Evolutionary conservation across 2,329 filamentous ascomycete genomes (phyloP).

Genomic region (Ophiostoma novo-ulmi): DNA sequence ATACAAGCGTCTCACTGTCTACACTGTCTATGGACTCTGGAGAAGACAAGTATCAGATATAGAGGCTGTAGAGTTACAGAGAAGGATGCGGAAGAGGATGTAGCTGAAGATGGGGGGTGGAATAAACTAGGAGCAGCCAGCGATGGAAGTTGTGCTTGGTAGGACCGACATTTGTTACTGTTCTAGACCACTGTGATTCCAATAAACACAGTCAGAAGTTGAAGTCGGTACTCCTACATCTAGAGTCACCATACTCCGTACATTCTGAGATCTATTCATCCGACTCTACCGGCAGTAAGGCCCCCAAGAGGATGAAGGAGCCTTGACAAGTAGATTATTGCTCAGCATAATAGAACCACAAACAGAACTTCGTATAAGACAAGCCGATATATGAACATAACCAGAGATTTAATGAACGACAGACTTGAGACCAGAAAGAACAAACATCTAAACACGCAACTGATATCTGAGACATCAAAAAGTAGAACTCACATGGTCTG

Average conservation of each 20-base stretch:
- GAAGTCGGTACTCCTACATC: not conserved
- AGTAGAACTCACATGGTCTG: too few species aligned
- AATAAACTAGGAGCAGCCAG: too few species aligned
- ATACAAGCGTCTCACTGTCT: not conserved
- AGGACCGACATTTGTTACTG: not conserved
- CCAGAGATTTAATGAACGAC: not conserved
- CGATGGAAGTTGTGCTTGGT: not conserved
- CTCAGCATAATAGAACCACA: not conserved
- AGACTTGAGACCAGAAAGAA: not conserved
- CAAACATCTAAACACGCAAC: not conserved
- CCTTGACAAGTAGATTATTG: not conserved
- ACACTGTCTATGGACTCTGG: not conserved
- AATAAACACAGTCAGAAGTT: too few species aligned
- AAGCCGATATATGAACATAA: not conserved
- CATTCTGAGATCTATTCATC: not conserved
- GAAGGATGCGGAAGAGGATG: not conserved
- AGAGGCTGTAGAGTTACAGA: not conserved
- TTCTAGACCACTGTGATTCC: not conserved
- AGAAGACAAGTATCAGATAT: too few species aligned
- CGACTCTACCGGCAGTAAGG: not conserved
- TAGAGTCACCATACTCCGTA: not conserved
- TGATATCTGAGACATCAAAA: not conserved
- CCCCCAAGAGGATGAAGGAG: not conserved
- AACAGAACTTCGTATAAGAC: not conserved
- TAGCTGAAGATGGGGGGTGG: not conserved